Evolutionary conservation across 805 yeast genomes (phyloP).

Genomic region (Wickerhamiella sergipiensis): DNA sequence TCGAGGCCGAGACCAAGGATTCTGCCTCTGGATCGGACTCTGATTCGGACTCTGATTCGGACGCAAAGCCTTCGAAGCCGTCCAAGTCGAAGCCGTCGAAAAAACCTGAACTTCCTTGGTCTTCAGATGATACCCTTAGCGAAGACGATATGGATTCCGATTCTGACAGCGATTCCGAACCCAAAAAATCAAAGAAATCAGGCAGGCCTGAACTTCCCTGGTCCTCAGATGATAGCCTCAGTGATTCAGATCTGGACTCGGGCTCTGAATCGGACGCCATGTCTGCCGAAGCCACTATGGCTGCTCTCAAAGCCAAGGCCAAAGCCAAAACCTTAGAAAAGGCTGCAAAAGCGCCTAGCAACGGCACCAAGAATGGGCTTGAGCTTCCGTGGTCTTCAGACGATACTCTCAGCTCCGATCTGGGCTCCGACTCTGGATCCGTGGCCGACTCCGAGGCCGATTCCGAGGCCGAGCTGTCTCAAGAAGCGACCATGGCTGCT

Average conservation of each 20-base stretch:
- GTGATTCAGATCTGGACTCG: slow-evolving; percentile 15
- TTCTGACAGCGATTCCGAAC: not conserved
- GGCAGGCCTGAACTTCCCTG: slow-evolving; percentile 6
- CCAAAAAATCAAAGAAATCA: not conserved
- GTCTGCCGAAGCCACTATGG: slow-evolving; percentile 16
- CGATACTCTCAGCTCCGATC: not conserved
- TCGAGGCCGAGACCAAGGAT: too few species aligned
- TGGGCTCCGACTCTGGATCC: not conserved
- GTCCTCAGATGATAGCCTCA: slow-evolving; percentile 7
- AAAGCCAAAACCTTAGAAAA: slow-evolving; percentile 1
- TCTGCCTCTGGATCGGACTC: not conserved
- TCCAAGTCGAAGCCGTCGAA: not conserved
- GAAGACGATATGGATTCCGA: slow-evolving; percentile 17
- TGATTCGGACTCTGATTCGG: not conserved
- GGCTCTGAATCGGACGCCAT: slow-evolving; percentile 1
- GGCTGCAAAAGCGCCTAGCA: not conserved
- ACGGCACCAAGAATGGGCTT: not conserved
- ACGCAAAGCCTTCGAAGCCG: too few species aligned
- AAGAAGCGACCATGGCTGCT: slow-evolving; percentile 14
- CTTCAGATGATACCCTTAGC: slow-evolving; percentile 7
- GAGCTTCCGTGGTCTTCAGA: not conserved
- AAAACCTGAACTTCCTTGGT: slow-evolving; percentile 7
- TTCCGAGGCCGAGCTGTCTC: slow-evolving; percentile 8
- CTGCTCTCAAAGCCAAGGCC: slow-evolving; percentile 9
- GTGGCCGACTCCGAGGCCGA: not conserved